phyloP scores from a whole-genome alignment of 1,139 yeast species.

The Pneumocystis oryctolagi region DNA sequence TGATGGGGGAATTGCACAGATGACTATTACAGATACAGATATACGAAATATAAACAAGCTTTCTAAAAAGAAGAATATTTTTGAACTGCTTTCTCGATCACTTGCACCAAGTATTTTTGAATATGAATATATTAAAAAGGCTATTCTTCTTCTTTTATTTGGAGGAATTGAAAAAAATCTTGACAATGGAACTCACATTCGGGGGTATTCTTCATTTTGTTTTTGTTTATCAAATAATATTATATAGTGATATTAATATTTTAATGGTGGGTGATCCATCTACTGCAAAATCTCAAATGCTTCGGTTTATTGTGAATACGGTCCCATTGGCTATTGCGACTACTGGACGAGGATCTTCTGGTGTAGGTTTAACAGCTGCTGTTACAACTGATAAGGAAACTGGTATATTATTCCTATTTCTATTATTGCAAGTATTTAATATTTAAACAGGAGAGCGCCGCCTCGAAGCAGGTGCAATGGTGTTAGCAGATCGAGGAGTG shows the following conservation, averaged over 20 bases:
- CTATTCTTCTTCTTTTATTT: constrained; percentile 73
- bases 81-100: constrained; percentile 68
- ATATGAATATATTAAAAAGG: constrained; percentile 77
- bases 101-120: constrained; percentile 95
- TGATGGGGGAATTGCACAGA: constrained; percentile 67
- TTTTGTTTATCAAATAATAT: neutral
- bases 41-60: constrained; percentile 74
- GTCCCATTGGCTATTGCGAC: constrained; percentile 95
- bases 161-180: constrained; percentile 93
- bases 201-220: constrained; percentile 24
- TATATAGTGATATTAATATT: constrained; percentile 73
- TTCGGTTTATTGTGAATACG: constrained; percentile 84
- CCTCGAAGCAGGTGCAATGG: constrained; percentile 99
- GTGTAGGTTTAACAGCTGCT: constrained; percentile 98
- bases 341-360: constrained; percentile 97
- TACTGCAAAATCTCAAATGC: constrained; percentile 91
- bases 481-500: constrained; percentile 88
- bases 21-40: constrained; percentile 64
- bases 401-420: neutral
- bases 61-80: constrained; percentile 52
- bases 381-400: constrained; percentile 94
- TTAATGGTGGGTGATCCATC: constrained; percentile 99
- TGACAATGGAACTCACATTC: constrained; percentile 87
- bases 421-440: neutral
- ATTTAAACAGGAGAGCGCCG: constrained; percentile 58